Evolutionary conservation across 2,329 filamentous ascomycete species (phyloP).

Genomic region (Bimuria novae-zelandiae): DNA sequence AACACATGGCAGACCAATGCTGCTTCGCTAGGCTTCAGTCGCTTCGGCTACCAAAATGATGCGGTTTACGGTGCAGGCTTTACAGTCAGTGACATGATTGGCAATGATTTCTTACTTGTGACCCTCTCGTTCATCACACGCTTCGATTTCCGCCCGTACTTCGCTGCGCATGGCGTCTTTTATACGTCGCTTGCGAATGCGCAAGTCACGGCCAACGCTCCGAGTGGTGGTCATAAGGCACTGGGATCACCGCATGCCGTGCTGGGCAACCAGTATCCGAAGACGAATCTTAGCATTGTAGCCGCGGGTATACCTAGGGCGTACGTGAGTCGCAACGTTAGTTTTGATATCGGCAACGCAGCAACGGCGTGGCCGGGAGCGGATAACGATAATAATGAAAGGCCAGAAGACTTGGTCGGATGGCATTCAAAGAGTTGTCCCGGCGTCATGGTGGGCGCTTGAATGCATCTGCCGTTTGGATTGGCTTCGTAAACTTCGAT

Average conservation of each 20-base stretch:
- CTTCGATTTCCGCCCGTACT: conserved; percentile 1
- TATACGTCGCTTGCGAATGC: not conserved
- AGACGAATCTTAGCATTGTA: not conserved
- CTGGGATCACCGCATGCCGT: not conserved
- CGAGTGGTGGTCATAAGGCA: not conserved
- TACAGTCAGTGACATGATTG: not conserved
- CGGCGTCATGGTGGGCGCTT: not conserved
- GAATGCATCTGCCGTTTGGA: too few relatives aligned
- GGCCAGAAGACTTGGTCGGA: not conserved
- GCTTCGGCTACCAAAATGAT: not conserved
- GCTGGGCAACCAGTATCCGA: not conserved
- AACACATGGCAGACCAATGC: not conserved
- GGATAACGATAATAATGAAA: not conserved
- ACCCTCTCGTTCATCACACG: not conserved
- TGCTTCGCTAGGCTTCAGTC: not conserved
- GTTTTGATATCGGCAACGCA: not conserved
- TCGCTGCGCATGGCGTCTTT: not conserved
- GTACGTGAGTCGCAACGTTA: not conserved
- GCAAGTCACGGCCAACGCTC: not conserved
- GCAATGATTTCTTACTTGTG: not conserved
- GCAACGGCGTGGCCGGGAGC: not conserved
- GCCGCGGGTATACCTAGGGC: not conserved
- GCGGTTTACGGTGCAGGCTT: not conserved
- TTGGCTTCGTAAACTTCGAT: too few relatives aligned
- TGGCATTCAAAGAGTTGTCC: not conserved